Evolutionary conservation across 2,329 filamentous ascomycete genomes (phyloP).

Genomic region (Penicillium sp.): DNA sequence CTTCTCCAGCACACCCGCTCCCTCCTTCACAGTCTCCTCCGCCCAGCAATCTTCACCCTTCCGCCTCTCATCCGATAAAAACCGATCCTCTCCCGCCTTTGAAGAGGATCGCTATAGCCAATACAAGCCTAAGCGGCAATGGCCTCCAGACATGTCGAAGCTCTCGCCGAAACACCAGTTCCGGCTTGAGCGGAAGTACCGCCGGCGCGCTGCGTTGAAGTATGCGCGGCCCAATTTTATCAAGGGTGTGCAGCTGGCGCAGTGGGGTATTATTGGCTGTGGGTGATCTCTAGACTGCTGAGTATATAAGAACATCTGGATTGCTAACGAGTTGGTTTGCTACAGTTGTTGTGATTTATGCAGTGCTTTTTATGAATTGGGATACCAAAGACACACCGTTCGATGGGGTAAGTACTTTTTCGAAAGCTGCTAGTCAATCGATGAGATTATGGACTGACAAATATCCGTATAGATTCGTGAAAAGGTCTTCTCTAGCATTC

Average conservation of each 20-base stretch:
- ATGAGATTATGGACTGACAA: constrained; percentile 1
- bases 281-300: constrained; percentile 21
- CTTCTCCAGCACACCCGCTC: constrained; percentile 14
- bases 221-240: constrained; percentile 59
- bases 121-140: constrained; percentile 60
- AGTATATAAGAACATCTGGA: background rate
- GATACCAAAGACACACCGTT: constrained; percentile 42
- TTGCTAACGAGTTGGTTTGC: constrained; percentile 13
- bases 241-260: constrained; percentile 57
- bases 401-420: constrained; percentile 34
- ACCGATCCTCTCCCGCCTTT: constrained; percentile 8
- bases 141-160: constrained; percentile 64
- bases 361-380: constrained; percentile 47
- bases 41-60: constrained; percentile 18
- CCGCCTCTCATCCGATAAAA: constrained; percentile 25
- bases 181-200: constrained; percentile 65
- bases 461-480: constrained; percentile 30
- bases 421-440: background rate
- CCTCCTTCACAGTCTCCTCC: constrained; percentile 14
- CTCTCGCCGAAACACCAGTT: constrained; percentile 66
- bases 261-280: constrained; percentile 56
- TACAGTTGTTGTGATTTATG: constrained; percentile 44
- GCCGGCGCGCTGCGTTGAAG: constrained; percentile 60
- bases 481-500: constrained; percentile 32
- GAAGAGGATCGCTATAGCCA: constrained; percentile 51